Conservation (phyloP, 176 grass and related monocot genomes). For the Tillandsia leiboldiana region DNA sequence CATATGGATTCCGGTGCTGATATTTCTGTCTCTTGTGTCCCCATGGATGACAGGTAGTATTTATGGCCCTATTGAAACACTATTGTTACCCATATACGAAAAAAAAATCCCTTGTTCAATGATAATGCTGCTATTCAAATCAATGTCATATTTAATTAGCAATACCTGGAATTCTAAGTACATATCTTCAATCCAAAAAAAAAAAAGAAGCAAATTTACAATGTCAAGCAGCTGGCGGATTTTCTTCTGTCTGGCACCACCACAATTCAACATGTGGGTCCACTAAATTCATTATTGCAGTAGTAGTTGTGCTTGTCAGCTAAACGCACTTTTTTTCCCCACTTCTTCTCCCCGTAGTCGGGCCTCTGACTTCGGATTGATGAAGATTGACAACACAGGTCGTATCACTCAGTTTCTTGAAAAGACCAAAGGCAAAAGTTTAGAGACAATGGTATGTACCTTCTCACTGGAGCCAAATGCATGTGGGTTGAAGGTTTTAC, state of each 20-base stretch:
- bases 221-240: too few species aligned
- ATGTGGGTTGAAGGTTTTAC: too few species aligned
- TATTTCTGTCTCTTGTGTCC: slow-evolving; percentile 69
- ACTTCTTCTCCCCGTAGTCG: slow-evolving; percentile 30
- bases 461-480: not conserved
- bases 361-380: slow-evolving; percentile 76
- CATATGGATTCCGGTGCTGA: slow-evolving; percentile 61
- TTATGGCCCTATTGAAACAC: slow-evolving; percentile 1
- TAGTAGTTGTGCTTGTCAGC: too few species aligned
- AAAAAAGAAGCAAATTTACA: too few species aligned
- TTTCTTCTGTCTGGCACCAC: too few species aligned
- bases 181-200: not conserved
- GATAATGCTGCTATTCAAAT: not conserved
- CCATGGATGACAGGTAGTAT: slow-evolving; percentile 59
- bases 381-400: slow-evolving; percentile 48
- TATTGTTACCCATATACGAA: not conserved
- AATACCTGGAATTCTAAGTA: not conserved
- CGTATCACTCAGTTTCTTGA: slow-evolving; percentile 59
- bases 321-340: too few species aligned
- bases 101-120: not conserved
- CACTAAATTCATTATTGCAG: too few species aligned
- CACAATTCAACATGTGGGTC: too few species aligned
- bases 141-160: not conserved
- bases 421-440: slow-evolving; percentile 59
- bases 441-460: slow-evolving; percentile 61